These are phyloP conservation scores for Lentinula boryana DNA, from an alignment of 768 basidiomycete species.

Conservation along the genomic window DNA sequence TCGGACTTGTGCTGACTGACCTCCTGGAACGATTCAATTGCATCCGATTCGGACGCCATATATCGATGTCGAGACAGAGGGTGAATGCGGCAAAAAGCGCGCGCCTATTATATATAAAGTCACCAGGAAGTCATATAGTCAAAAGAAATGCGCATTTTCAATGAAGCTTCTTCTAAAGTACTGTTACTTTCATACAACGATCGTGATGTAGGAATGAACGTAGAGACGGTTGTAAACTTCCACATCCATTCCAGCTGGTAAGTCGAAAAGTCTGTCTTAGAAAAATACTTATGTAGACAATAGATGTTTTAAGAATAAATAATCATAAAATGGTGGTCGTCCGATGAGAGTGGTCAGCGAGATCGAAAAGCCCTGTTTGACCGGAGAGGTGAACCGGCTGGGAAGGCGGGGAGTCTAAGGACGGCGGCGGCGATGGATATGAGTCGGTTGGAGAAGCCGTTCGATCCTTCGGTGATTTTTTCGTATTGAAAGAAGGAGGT, in stretches of 20 bases:
- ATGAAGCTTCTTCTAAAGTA: neutral
- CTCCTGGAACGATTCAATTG: conserved; percentile 18
- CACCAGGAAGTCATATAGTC: too few relatives aligned
- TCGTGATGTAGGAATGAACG: neutral
- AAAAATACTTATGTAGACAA: neutral
- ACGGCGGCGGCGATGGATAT: conserved; percentile 47
- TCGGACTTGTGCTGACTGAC: conserved; percentile 2
- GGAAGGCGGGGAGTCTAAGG: conserved; percentile 22
- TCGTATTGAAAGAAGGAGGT: conserved; percentile 9
- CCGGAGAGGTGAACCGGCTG: neutral
- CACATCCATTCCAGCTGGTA: neutral
- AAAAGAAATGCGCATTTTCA: neutral
- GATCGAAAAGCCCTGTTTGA: neutral
- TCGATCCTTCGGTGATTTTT: conserved; percentile 13
- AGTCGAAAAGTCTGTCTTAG: neutral
- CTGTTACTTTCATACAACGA: neutral
- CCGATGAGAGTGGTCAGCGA: neutral
- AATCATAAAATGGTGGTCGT: neutral
- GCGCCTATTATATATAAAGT: too few relatives aligned
- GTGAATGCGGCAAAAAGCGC: neutral
- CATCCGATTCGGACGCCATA: conserved; percentile 13
- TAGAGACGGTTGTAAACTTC: neutral
- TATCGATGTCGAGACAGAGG: neutral
- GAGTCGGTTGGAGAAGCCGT: conserved; percentile 27
- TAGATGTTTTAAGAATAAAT: conserved; percentile 3